Evolutionary conservation across 331 rosid species (phyloP), one percentile per base, ranked within the genome.

Genomic region (Prunus yedoensis): DNA sequence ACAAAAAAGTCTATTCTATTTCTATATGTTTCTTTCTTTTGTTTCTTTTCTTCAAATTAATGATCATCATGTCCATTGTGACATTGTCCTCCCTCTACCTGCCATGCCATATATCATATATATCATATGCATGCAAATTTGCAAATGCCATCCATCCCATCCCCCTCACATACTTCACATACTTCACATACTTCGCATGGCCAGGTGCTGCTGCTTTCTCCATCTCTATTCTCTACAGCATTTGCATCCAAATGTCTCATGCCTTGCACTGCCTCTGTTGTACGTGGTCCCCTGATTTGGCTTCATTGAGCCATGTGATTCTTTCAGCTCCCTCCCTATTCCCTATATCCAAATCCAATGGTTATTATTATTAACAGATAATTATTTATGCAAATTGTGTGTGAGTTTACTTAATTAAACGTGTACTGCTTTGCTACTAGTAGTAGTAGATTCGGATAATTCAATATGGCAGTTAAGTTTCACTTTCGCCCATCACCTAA

Each of bases 11-110:
- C 58, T 17, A 30, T 60, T 14, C 27, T 21, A 28, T 13, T 58
- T 16, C 30, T 13, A 41, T 13, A 41, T 35, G 45, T 13, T 58
- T 16, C 30, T 23, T 15, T 57, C 23, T 18, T 27, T 12, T 47
- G 16, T 47, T 47, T 47, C 38, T 61, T 47, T 47, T 47, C 51
- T 61, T 75, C 25, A 68, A 76, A 75, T 54, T 45, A 18, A 71
- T 70, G 70, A 81, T 76, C 35, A 56, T 70, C 77, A 47, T 80
- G 77, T 20, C 74, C 63, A 23, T 20, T 25, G 21, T n/a, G 60
- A 11, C 60, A 57, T 60, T 30, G 35, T 15, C 12, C 10, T 62
- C 67, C 18, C 45, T 18, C 45, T 6, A 5, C 38, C 74, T 71
- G 20, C 66, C 54, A 58, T 2, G 52, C 67, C 73, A 41, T 65